Evolutionary conservation across 148 eudicot genomes (phyloP), one percentile per base, ranked within the genome.

Genomic region (Amaranthus palmeri): DNA sequence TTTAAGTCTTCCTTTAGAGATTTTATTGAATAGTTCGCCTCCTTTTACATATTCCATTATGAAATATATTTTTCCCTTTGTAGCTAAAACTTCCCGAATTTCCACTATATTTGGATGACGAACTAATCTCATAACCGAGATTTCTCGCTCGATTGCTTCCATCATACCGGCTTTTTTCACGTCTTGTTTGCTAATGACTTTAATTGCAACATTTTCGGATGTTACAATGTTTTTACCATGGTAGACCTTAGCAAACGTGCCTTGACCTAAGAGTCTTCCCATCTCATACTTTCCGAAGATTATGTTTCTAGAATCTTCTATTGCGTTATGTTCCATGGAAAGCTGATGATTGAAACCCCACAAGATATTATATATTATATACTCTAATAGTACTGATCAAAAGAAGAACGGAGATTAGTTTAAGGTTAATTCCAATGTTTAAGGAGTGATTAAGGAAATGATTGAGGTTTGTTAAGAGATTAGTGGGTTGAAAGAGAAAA

Each of bases 161-260:
- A 82, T 82, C 79, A 80, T 80, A 1, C 82, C 83, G 25, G 87
- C 83, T 61, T 86, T 86, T 62, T 59, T 79, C 67, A 86, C 83
- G 36, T 86, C 83, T 1, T 87, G 89, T 81, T 89, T 89, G 79
- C 80, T 85, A 41, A 89, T 85, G 40, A 87, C 83, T 56, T 89
- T 89, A 42, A 89, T 85, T 1, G 95, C 95, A 0, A 89, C 95
- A 13, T 69, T 80, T 44, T 89, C 91, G 13, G 53, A 54, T 0
- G 90, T 81, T 0, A 3, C n/a, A 6, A 83, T 69, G 65, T 86
- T 80, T 58, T 69, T 83, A 3, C 74, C 87, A 5, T 83, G 65
- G 76, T 86, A 86, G 41, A 88, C 93, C 68, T 88, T 88, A 10
- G 90, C 93, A 61, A 88, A 88, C 8, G 86, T 88, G 65, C 93